A percentile compares a stretch with the other conserved stretches of the same genome.
phyloP scores from a whole-genome alignment of 129 eudicot genomes.

The Smallanthus sonchifolius region DNA sequence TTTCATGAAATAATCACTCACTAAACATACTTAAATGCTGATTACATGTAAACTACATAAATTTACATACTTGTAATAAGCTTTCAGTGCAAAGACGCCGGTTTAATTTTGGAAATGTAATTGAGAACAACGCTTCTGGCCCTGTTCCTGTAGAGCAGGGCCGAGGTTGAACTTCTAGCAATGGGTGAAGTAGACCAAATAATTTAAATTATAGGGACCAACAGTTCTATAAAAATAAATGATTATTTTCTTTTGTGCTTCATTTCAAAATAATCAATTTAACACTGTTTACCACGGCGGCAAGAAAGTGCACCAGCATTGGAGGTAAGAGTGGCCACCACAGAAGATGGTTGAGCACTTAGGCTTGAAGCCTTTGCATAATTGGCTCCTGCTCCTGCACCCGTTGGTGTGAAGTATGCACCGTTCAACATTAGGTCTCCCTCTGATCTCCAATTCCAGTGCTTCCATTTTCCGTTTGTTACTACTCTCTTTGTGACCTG shows the following conservation, averaged over 20 bases:
- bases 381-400: constrained; percentile 72
- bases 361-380: constrained; percentile 94
- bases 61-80: constrained; percentile 16
- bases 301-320: constrained; percentile 75
- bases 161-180: constrained; percentile 61
- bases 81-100: not conserved
- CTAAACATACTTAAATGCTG: constrained; percentile 4
- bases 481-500: constrained; percentile 83
- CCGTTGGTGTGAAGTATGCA: constrained; percentile 73
- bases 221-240: constrained; percentile 1
- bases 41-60: constrained; percentile 15
- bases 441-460: constrained; percentile 88
- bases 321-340: constrained; percentile 69
- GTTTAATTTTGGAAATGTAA: not conserved
- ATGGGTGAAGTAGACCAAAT: constrained; percentile 13
- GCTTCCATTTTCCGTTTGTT: constrained; percentile 43
- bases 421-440: constrained; percentile 87
- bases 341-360: constrained; percentile 82
- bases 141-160: constrained; percentile 51
- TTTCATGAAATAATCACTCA: not conserved
- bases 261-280: not conserved
- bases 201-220: constrained; percentile 19
- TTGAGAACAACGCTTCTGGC: constrained; percentile 67
- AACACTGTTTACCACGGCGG: constrained; percentile 59
- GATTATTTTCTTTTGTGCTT: constrained; percentile 14